Evolutionary conservation across 1,284 basidiomycete species (phyloP), one percentile per base, ranked within the genome.

Genomic region (Cystobasidium slooffiae): DNA sequence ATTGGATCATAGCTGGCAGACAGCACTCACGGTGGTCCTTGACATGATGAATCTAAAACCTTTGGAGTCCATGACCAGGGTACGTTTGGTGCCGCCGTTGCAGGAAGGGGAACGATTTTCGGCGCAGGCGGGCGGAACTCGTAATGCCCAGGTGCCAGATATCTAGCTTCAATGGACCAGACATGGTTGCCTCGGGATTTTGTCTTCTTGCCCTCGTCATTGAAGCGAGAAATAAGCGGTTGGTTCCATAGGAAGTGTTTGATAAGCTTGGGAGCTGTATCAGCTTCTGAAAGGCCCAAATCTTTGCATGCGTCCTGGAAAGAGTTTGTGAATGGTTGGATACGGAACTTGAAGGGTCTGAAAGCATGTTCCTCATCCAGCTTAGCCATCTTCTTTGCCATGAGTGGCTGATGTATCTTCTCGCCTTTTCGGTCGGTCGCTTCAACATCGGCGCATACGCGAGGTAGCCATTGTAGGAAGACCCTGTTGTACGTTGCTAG

Each of bases 101-200:
- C 85, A 39, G 91, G 89, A 14, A 93, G 91, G 9, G 86, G 86
- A 14, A 92, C 92, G 47, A 93, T 90, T 72, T 97, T 88, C 82
- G 90, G 90, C 70, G 93, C 89, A 79, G 98, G 98, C 20, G 94
- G 90, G 67, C 94, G 88, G 84, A 99, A 99, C 65, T 89, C 87
- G 94, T 96, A 99, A 72, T 87, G 85, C 47, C 90, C 89, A 47
- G 92, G 90, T 0, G 84, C 83, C 43, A 86, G 78, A 81, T 94
- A 97, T 84, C 90, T 93, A 20, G 94, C 97, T 79, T 98, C 94
- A 64, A 99, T 91, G 81, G 95, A 96, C 97, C 97, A 99, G 78
- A 99, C 97, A 81, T 99, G 96, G 83, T 99, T 99, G 67, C 97
- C 97, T 85, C 98, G 98, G 68, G 94, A 80, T 84, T 99, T 99